Conservation (phyloP, 1,139 yeast genomes). For the Sugiyamaella xylanicola region DNA sequence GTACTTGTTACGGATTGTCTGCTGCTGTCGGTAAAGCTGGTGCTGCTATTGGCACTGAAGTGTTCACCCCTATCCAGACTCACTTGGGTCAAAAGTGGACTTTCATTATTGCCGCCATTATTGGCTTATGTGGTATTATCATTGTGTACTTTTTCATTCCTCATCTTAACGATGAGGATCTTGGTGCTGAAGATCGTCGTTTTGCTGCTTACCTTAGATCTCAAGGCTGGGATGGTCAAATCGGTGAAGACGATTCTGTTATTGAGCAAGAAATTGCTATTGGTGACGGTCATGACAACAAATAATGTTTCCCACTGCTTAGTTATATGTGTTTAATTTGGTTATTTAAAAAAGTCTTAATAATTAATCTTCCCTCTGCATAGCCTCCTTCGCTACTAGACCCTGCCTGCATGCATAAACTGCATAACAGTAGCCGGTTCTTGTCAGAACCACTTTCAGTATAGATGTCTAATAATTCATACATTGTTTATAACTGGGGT, state of each 20-base stretch:
- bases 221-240: conserved; percentile 68
- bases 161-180: conserved; percentile 71
- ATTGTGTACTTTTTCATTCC: conserved; percentile 66
- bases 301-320: background rate
- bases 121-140: conserved; percentile 69
- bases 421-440: no score
- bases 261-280: conserved; percentile 13
- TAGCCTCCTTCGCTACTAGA: no score
- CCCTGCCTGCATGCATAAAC: no score
- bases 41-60: conserved; percentile 55
- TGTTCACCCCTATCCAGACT: conserved; percentile 48
- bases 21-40: conserved; percentile 61
- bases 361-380: background rate
- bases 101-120: conserved; percentile 65
- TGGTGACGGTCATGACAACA: conserved; percentile 13
- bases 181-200: conserved; percentile 63
- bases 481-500: no score
- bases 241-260: conserved; percentile 46
- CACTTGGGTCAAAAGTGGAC: conserved; percentile 49
- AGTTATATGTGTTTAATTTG: background rate
- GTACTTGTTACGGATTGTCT: conserved; percentile 57
- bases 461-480: no score
- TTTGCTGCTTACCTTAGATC: conserved; percentile 62
- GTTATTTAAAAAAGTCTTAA: background rate
- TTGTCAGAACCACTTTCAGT: no score